phyloP scores from a whole-genome alignment of 179 eudicot genomes.

The Camellia oleifera region DNA sequence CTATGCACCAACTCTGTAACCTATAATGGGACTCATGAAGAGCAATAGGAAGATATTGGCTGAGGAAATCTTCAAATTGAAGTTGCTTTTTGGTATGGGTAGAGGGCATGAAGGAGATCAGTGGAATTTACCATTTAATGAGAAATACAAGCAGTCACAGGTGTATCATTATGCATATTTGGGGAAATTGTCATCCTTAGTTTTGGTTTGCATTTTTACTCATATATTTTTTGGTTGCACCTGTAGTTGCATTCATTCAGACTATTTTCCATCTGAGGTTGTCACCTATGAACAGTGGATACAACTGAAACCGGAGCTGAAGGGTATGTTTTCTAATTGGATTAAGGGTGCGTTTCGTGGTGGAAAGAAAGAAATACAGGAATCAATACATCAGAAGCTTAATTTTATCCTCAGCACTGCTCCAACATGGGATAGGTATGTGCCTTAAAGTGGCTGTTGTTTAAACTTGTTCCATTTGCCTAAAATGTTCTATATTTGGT shows the following conservation, averaged over 20 bases:
- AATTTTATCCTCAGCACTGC: slow-evolving; percentile 64
- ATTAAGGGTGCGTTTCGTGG: slow-evolving; percentile 57
- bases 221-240: slow-evolving; percentile 4
- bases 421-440: slow-evolving; percentile 86
- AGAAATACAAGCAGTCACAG: background rate
- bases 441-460: background rate
- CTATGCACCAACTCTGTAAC: background rate
- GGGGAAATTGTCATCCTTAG: background rate
- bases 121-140: background rate
- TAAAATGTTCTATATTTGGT: background rate
- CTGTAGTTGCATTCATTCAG: slow-evolving; percentile 48
- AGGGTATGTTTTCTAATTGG: slow-evolving; percentile 63
- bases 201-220: background rate
- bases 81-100: background rate
- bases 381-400: slow-evolving; percentile 62
- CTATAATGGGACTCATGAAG: background rate
- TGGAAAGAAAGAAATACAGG: slow-evolving; percentile 75
- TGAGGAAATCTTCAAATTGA: background rate
- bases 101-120: background rate
- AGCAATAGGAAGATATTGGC: background rate
- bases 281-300: slow-evolving; percentile 72
- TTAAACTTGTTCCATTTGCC: background rate
- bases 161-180: background rate
- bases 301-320: slow-evolving; percentile 55
- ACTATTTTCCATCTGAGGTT: slow-evolving; percentile 67